A percentile compares a stretch with the other conserved stretches of the same genome.
Evolutionary conservation across 2,329 filamentous ascomycete species (phyloP).

Genomic region (Conoideocrella luteorostrata): DNA sequence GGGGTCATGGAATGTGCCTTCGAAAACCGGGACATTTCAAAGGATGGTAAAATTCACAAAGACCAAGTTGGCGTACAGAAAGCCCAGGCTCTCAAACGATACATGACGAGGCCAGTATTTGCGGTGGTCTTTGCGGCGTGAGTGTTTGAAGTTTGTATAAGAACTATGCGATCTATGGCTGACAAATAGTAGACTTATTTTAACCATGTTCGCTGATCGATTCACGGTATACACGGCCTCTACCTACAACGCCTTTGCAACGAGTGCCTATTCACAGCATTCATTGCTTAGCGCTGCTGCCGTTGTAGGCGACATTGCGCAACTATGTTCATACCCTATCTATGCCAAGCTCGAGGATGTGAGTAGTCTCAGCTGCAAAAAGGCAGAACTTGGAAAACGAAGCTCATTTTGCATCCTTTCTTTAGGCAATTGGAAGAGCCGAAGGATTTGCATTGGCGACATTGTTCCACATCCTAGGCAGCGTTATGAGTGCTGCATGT

Average conservation of each 20-base stretch:
- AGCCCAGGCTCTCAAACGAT: slow-evolving; percentile 14
- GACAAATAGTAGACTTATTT: slow-evolving; percentile 18
- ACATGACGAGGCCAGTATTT: slow-evolving; percentile 19
- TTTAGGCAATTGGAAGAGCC: slow-evolving; percentile 46
- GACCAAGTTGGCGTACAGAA: slow-evolving; percentile 7
- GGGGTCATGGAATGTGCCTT: not conserved
- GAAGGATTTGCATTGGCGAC: slow-evolving; percentile 41
- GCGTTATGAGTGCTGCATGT: slow-evolving; percentile 52
- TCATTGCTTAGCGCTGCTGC: slow-evolving; percentile 42
- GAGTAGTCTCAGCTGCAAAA: no score
- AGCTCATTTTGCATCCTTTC: not conserved
- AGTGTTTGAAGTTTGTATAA: not conserved
- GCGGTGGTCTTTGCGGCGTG: slow-evolving; percentile 19
- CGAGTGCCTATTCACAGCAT: slow-evolving; percentile 37
- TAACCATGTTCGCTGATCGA: slow-evolving; percentile 23
- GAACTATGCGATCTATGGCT: not conserved
- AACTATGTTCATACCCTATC: slow-evolving; percentile 50
- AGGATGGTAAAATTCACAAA: slow-evolving; percentile 16
- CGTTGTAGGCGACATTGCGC: slow-evolving; percentile 40
- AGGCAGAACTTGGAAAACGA: not conserved
- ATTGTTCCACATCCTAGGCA: slow-evolving; percentile 31
- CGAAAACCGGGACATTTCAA: slow-evolving; percentile 9
- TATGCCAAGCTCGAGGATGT: slow-evolving; percentile 53
- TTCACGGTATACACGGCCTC: slow-evolving; percentile 26
- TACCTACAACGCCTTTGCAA: slow-evolving; percentile 26